Conservation (phyloP, 768 basidiomycete genomes). For the Boletus rufocinnamomeus region DNA sequence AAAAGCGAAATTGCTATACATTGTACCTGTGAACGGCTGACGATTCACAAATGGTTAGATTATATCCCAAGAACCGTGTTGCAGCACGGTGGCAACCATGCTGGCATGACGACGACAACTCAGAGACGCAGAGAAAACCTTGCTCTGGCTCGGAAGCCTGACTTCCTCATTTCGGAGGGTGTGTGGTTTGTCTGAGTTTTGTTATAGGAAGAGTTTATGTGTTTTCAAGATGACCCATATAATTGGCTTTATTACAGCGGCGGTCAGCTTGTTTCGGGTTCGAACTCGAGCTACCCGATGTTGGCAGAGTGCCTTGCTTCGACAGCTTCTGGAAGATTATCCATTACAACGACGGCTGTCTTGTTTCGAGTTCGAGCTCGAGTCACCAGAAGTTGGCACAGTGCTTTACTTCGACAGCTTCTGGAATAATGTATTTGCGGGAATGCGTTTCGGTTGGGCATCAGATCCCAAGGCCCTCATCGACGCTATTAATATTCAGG, state of each 20-base stretch:
- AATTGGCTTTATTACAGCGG: slow-evolving; percentile 67
- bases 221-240: slow-evolving; percentile 61
- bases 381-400: slow-evolving; percentile 63
- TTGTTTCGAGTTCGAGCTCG: slow-evolving; percentile 82
- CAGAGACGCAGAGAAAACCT: slow-evolving; percentile 66
- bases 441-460: slow-evolving; percentile 74
- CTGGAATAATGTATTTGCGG: slow-evolving; percentile 68
- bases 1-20: slow-evolving; percentile 71
- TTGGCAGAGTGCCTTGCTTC: slow-evolving; percentile 78
- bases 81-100: slow-evolving; percentile 78
- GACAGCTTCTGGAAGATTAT: slow-evolving; percentile 80
- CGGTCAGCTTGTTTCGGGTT: slow-evolving; percentile 80
- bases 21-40: slow-evolving; percentile 52
- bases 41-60: not conserved
- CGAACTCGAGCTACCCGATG: slow-evolving; percentile 60
- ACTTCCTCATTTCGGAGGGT: slow-evolving; percentile 81
- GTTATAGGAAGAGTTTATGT: not conserved
- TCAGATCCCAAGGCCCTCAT: slow-evolving; percentile 66
- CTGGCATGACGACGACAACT: slow-evolving; percentile 68
- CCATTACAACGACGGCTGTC: slow-evolving; percentile 37
- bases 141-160: slow-evolving; percentile 60
- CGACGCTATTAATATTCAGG: slow-evolving; percentile 64
- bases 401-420: slow-evolving; percentile 84
- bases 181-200: not conserved
- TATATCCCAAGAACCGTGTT: not conserved